Conservation (phyloP, 73 alveolate genomes). For the Paramecium caudatum region DNA sequence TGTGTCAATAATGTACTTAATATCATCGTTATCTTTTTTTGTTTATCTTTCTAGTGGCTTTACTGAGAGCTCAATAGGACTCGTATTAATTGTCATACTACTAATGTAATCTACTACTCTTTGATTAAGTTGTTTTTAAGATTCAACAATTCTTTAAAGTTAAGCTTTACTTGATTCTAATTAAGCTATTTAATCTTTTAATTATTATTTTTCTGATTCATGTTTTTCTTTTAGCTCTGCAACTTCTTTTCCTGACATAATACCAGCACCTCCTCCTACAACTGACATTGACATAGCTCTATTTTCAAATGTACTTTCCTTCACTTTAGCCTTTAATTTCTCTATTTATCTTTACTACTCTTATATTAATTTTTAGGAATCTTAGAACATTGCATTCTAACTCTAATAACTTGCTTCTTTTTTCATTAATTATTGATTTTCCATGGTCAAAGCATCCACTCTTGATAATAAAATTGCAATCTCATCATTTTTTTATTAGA, state of each 20-base stretch:
- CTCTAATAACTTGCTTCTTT: conserved; percentile 14
- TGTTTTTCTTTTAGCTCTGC: background rate
- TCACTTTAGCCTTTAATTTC: background rate
- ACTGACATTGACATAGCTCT: conserved; percentile 49
- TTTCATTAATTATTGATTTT: background rate
- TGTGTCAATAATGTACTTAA: background rate
- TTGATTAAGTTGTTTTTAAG: background rate
- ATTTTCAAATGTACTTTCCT: conserved; percentile 20
- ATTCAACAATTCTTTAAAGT: conserved; percentile 7
- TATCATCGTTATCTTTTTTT: background rate
- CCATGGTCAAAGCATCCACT: conserved; percentile 8
- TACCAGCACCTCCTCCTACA: background rate
- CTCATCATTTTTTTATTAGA: background rate
- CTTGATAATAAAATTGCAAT: conserved; percentile 8
- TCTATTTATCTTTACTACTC: background rate
- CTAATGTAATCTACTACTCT: conserved; percentile 31
- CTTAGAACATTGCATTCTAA: background rate
- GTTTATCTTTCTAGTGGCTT: background rate
- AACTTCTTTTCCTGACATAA: conserved; percentile 33
- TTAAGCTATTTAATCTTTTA: background rate
- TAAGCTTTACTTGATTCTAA: background rate
- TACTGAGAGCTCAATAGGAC: background rate
- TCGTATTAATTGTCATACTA: background rate
- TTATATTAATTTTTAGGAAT: background rate
- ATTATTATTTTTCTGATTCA: background rate